A percentile compares a stretch with the other conserved stretches of the same genome.
Conservation (phyloP, 805 yeast species). For the Yamadazyma laniorum region DNA sequence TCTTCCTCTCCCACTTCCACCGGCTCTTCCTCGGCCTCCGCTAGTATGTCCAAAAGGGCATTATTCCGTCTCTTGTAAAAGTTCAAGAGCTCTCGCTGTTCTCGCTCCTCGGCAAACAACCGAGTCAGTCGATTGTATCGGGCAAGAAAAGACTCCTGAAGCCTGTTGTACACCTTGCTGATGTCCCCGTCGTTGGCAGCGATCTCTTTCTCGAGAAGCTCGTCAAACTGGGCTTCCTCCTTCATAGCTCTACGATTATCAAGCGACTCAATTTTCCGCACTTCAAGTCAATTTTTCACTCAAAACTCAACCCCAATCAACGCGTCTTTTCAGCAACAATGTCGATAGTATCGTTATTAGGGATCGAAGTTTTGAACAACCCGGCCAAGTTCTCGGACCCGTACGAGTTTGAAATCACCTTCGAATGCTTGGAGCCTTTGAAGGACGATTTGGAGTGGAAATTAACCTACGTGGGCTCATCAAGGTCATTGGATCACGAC, state of each 20-base stretch:
- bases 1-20: conserved; percentile 15
- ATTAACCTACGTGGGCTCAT: conserved; percentile 93
- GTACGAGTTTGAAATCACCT: conserved; percentile 94
- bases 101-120: conserved; percentile 30
- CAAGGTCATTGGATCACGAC: conserved; percentile 91
- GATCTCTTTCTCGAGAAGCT: conserved; percentile 12
- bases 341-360: conserved; percentile 92
- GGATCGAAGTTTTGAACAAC: conserved; percentile 87
- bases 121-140: conserved; percentile 12
- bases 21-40: conserved; percentile 3
- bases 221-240: conserved; percentile 4
- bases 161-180: conserved; percentile 9
- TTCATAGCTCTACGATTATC: no score
- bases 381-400: conserved; percentile 94
- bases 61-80: conserved; percentile 37
- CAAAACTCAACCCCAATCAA: not conserved
- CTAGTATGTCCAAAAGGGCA: conserved; percentile 30
- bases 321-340: conserved; percentile 33
- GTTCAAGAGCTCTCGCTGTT: conserved; percentile 33
- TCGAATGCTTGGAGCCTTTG: conserved; percentile 91
- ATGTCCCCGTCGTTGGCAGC: conserved; percentile 14
- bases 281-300: no score
- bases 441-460: conserved; percentile 97
- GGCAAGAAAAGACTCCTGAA: conserved; percentile 12
- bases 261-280: no score